These are phyloP conservation scores for Phytophthora rubi DNA, from an alignment of 352 stramenopile species.

Conservation along the genomic window DNA sequence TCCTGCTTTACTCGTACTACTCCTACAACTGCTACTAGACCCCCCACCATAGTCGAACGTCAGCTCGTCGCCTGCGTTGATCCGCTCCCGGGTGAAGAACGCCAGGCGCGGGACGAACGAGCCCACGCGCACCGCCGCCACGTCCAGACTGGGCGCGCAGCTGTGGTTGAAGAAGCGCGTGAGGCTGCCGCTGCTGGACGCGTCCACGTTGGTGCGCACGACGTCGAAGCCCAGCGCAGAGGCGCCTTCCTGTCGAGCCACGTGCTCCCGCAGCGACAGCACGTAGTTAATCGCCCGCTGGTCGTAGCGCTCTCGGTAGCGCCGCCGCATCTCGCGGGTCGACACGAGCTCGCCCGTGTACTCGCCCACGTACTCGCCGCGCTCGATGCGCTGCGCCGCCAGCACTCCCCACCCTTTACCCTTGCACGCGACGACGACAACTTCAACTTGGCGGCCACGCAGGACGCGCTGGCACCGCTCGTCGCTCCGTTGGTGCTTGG, in stretches of 20 bases:
- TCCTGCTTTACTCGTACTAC: background rate
- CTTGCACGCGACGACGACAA: constrained; percentile 36
- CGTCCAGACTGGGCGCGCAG: constrained; percentile 54
- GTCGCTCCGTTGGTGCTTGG: constrained; percentile 24
- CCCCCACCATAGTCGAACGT: constrained; percentile 66
- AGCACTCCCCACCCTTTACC: constrained; percentile 60
- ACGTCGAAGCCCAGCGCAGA: constrained; percentile 23
- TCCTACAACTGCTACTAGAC: background rate
- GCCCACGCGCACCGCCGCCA: constrained; percentile 62
- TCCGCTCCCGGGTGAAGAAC: constrained; percentile 47
- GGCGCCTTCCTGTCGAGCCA: constrained; percentile 8
- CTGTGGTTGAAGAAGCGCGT: constrained; percentile 83
- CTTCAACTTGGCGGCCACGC: constrained; percentile 31
- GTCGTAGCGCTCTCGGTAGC: constrained; percentile 45
- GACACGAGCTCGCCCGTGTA: constrained; percentile 74
- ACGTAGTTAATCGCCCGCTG: constrained; percentile 53
- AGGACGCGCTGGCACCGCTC: constrained; percentile 34
- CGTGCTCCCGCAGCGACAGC: constrained; percentile 56
- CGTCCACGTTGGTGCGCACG: constrained; percentile 73
- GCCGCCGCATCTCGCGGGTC: constrained; percentile 43
- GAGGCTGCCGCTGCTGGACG: constrained; percentile 47
- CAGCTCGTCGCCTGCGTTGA: constrained; percentile 52
- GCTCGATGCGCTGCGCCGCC: constrained; percentile 38
- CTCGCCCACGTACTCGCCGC: constrained; percentile 54
- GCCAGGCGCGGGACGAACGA: constrained; percentile 66